Conservation (phyloP, 2,329 filamentous ascomycete genomes). For the Arthrobotrys pseudoclavata region DNA sequence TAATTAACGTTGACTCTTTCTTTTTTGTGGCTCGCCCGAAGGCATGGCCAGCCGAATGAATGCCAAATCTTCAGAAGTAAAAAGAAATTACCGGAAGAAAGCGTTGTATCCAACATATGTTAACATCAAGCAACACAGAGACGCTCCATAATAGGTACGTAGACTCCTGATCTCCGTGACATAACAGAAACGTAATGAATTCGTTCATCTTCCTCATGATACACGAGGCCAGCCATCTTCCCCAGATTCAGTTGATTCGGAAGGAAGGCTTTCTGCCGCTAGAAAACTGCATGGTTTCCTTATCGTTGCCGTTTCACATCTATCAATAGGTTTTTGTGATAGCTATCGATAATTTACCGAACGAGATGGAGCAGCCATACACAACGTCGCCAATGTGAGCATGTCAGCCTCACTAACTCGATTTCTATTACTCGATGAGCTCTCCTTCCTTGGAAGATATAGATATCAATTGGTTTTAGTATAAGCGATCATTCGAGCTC, state of each 20-base stretch:
- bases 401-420: constrained; percentile 6
- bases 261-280: constrained; percentile 37
- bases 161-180: constrained; percentile 13
- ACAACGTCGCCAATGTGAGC: constrained; percentile 4
- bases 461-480: neutral
- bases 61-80: neutral
- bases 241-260: constrained; percentile 27
- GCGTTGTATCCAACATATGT: constrained; percentile 2
- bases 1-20: neutral
- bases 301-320: constrained; percentile 16
- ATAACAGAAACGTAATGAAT: constrained; percentile 59
- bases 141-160: neutral
- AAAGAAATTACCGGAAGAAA: too few species aligned
- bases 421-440: constrained; percentile 30
- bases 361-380: neutral
- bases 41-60: constrained; percentile 34
- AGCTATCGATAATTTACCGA: constrained; percentile 15
- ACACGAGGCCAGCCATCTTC: constrained; percentile 22
- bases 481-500: constrained; percentile 5
- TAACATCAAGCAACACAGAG: constrained; percentile 46
- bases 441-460: constrained; percentile 3
- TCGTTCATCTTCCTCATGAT: constrained; percentile 19
- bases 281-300: constrained; percentile 29
- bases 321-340: constrained; percentile 16
- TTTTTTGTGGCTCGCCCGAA: constrained; percentile 29